These are phyloP conservation scores for Aspergillus awamori DNA, from an alignment of 2,329 filamentous ascomycete species.

Conservation along the genomic window DNA sequence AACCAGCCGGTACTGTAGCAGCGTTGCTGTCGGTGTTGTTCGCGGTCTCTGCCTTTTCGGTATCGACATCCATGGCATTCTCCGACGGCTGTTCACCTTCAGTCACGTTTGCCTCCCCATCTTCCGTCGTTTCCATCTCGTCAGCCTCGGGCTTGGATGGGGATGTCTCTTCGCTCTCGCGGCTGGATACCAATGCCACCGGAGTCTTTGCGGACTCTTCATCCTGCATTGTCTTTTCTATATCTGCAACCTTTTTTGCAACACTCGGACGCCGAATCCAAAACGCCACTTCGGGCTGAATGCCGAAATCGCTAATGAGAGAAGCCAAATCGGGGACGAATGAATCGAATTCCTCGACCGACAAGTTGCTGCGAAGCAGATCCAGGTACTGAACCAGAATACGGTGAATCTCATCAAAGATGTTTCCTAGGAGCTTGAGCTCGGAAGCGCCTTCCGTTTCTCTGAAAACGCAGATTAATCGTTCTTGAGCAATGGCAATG, in stretches of 20 bases:
- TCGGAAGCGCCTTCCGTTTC: constrained; percentile 69
- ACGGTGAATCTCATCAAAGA: constrained; percentile 87
- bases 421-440: constrained; percentile 83
- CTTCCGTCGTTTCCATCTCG: constrained; percentile 40
- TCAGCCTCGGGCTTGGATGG: constrained; percentile 21
- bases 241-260: constrained; percentile 61
- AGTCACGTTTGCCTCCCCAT: constrained; percentile 22
- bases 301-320: constrained; percentile 75
- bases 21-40: constrained; percentile 15
- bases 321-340: constrained; percentile 74
- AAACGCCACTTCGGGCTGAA: constrained; percentile 82
- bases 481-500: constrained; percentile 88
- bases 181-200: constrained; percentile 8
- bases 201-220: constrained; percentile 18
- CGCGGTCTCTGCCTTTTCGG: constrained; percentile 26
- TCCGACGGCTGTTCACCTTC: constrained; percentile 26
- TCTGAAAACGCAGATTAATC: constrained; percentile 80
- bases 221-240: constrained; percentile 39
- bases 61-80: constrained; percentile 40
- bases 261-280: constrained; percentile 78
- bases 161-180: constrained; percentile 28
- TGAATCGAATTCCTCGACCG: constrained; percentile 73
- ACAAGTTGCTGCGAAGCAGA: constrained; percentile 77
- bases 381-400: constrained; percentile 88
- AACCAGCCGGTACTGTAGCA: constrained; percentile 24